Evolutionary conservation across 768 basidiomycete genomes (phyloP).

Genomic region (Tephrocybe rancida): DNA sequence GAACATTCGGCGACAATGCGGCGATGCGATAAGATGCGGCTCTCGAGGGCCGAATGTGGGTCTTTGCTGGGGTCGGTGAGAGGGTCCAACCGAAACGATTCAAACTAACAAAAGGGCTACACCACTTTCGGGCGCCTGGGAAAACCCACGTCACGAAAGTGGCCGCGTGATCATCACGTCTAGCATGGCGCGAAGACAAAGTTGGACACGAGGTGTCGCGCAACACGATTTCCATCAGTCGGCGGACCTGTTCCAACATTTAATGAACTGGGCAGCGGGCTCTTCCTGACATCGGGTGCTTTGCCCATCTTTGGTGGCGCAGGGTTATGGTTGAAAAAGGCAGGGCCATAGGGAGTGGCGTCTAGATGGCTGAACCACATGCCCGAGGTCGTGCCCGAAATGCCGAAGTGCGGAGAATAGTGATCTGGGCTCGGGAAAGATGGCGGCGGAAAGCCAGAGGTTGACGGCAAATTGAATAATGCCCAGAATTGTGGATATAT

Average conservation of each 20-base stretch:
- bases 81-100: constrained; percentile 3
- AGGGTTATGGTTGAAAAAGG: not conserved
- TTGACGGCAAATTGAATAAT: not conserved
- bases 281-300: not conserved
- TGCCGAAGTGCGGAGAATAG: not conserved
- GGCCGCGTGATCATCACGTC: constrained; percentile 6
- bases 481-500: not conserved
- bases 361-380: constrained; percentile 1
- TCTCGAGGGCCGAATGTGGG: not conserved
- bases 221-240: constrained; percentile 6
- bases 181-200: constrained; percentile 1
- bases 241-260: constrained; percentile 3
- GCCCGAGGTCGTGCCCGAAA: not conserved
- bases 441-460: not conserved
- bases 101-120: constrained; percentile 2
- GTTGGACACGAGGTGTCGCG: constrained; percentile 2
- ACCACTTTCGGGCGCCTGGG: constrained; percentile 1
- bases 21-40: constrained; percentile 2
- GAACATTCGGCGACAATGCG: constrained; percentile 3
- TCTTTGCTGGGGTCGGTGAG: constrained; percentile 2
- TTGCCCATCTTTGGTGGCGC: constrained; percentile 12
- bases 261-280: constrained; percentile 15
- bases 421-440: not conserved
- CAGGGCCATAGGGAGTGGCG: constrained; percentile 6
- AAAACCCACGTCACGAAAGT: not conserved